These are phyloP conservation scores for Cercospora janseana DNA, from an alignment of 2,329 filamentous ascomycete species.

Conservation along the genomic window DNA sequence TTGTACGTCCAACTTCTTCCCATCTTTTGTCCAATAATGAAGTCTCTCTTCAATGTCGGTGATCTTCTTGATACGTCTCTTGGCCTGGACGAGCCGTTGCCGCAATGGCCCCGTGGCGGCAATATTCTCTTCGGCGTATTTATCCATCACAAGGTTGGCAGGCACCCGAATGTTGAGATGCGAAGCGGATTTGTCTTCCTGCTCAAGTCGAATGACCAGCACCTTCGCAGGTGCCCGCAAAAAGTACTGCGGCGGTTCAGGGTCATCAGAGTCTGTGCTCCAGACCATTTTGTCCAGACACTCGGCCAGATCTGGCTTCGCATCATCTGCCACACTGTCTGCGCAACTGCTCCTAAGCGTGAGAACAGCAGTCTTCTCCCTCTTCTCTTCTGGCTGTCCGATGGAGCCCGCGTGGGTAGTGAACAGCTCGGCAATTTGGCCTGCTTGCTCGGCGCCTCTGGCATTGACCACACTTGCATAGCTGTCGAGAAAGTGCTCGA, in stretches of 20 bases:
- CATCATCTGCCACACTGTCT: conserved; percentile 4
- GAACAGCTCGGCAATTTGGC: conserved; percentile 28
- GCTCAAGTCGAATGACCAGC: conserved; percentile 50
- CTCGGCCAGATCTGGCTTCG: conserved; percentile 25
- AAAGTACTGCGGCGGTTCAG: conserved; percentile 30
- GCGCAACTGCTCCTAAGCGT: conserved; percentile 1
- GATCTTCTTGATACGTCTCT: conserved; percentile 35
- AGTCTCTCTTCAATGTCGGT: conserved; percentile 39
- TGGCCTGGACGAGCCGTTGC: conserved; percentile 38
- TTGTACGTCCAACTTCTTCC: conserved; percentile 38
- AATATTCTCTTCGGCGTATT: conserved; percentile 56
- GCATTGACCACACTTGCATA: conserved; percentile 27
- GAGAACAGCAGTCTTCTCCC: conserved; percentile 1
- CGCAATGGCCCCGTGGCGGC: conserved; percentile 50
- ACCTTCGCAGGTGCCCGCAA: conserved; percentile 54
- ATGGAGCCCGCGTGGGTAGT: conserved; percentile 30
- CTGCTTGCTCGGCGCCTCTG: conserved; percentile 11
- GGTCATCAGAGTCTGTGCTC: conserved; percentile 30
- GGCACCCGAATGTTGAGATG: conserved; percentile 53
- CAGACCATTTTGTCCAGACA: conserved; percentile 36
- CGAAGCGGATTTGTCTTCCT: conserved; percentile 35
- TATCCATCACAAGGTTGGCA: conserved; percentile 56
- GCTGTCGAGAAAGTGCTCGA: conserved; percentile 28
- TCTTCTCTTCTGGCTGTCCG: background rate
- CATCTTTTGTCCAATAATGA: conserved; percentile 35